phyloP scores from a whole-genome alignment of 371 early-diverging fungal genomes.

The Apophysomyces variabilis region DNA sequence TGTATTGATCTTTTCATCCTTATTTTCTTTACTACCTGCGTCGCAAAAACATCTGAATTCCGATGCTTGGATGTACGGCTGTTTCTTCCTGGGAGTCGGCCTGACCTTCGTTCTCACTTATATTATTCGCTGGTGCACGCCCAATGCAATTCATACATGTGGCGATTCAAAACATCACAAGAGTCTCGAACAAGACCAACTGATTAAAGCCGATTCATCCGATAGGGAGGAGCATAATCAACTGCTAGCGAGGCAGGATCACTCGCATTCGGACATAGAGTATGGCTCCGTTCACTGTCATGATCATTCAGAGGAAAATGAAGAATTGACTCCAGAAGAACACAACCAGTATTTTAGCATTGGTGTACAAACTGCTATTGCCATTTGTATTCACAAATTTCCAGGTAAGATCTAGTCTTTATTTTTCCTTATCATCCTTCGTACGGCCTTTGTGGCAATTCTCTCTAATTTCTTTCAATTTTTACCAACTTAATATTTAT shows the following conservation, averaged over 20 bases:
- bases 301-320: neutral
- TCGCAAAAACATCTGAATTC: conserved; percentile 30
- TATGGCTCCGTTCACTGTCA: conserved; percentile 15
- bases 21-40: conserved; percentile 43
- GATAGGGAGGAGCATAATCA: neutral
- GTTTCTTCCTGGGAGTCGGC: conserved; percentile 37
- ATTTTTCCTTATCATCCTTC: conserved; percentile 5
- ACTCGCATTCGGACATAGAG: conserved; percentile 1
- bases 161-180: conserved; percentile 19
- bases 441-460: neutral
- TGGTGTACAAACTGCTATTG: conserved; percentile 80
- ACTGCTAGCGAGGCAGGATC: neutral
- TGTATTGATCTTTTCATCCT: conserved; percentile 46
- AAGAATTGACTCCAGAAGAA: conserved; percentile 6
- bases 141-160: conserved; percentile 49
- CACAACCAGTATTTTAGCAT: conserved; percentile 33
- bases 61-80: conserved; percentile 29
- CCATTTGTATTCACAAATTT: conserved; percentile 81
- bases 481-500: neutral
- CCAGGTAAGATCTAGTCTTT: conserved; percentile 50
- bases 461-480: neutral
- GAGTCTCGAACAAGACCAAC: neutral
- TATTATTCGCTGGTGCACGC: conserved; percentile 39
- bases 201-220: neutral
- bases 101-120: conserved; percentile 38